Evolutionary conservation across 2,329 filamentous ascomycete species (phyloP).

Genomic region (Colletotrichum sublineola): DNA sequence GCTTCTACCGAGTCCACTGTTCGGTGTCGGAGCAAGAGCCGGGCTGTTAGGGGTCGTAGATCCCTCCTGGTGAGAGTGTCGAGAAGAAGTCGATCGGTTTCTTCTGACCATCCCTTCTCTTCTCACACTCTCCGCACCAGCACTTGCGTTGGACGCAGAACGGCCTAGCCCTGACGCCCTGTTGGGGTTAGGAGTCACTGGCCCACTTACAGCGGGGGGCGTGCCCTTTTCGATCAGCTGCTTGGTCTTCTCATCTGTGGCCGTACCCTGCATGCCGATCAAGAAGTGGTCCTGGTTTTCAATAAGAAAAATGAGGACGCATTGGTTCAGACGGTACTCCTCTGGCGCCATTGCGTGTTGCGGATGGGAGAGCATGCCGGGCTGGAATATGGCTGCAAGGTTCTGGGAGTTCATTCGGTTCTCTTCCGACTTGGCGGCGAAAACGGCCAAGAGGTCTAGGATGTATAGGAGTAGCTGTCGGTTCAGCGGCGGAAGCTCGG

Average conservation of each 20-base stretch:
- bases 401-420: conserved; percentile 98
- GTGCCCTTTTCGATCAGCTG: conserved; percentile 78
- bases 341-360: conserved; percentile 94
- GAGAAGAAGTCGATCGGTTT: conserved; percentile 94
- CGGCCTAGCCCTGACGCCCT: conserved; percentile 73
- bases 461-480: conserved; percentile 95
- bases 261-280: conserved; percentile 98
- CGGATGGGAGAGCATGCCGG: conserved; percentile 94
- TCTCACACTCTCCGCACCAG: conserved; percentile 86
- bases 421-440: conserved; percentile 94
- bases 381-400: conserved; percentile 96
- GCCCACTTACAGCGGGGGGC: conserved; percentile 59
- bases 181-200: conserved; percentile 64
- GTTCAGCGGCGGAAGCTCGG: conserved; percentile 91
- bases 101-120: conserved; percentile 84
- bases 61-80: conserved; percentile 82
- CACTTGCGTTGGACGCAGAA: conserved; percentile 89
- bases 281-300: conserved; percentile 99
- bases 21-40: conserved; percentile 65
- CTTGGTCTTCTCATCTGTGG: conserved; percentile 85
- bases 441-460: conserved; percentile 93
- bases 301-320: conserved; percentile 96
- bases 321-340: conserved; percentile 95
- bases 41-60: conserved; percentile 78
- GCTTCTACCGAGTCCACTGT: conserved; percentile 73